phyloP scores from a whole-genome alignment of 176 grass and related monocot genomes.

The bread wheat (Triticum aestivum) region IWGSC_CS_RefSeq_v2.1 NC_057799.1:621819652-621820151 shows the following conservation, averaged over 20 bases:
- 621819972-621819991: conserved; percentile 20
- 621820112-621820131: conserved; percentile 8
- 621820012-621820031: neutral
- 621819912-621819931: neutral
- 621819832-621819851: conserved; percentile 39
- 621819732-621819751: conserved; percentile 35
- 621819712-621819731: conserved; percentile 25
- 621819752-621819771: conserved; percentile 21
- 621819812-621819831: conserved; percentile 50
- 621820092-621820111: conserved; percentile 18
- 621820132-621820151: no score
- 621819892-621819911: neutral
- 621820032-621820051: neutral
- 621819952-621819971: neutral
- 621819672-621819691: neutral
- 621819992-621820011: neutral
- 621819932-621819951: neutral
- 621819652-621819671: neutral
- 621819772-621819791: conserved; percentile 23
- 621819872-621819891: conserved; percentile 12
- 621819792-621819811: conserved; percentile 35
- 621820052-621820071: conserved; percentile 16
- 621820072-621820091: conserved; percentile 24
- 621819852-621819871: neutral
- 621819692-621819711: conserved; percentile 30